These are phyloP conservation scores for Agaricus subrufescens DNA, from an alignment of 768 basidiomycete species.

Conservation along the genomic window DNA sequence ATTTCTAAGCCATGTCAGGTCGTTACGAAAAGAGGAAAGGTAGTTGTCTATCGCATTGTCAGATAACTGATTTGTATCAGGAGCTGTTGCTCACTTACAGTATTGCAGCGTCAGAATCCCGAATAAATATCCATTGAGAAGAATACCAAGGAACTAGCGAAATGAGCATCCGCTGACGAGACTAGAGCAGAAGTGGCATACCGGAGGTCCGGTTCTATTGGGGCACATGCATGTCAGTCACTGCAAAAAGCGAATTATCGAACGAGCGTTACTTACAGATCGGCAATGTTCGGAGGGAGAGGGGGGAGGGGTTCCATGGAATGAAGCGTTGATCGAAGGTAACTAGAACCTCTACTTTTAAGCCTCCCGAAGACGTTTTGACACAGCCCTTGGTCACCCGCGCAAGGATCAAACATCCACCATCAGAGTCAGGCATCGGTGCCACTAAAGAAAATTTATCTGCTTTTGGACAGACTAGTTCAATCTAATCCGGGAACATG, in stretches of 20 bases:
- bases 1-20: constrained; percentile 1
- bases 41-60: neutral
- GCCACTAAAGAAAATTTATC: neutral
- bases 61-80: neutral
- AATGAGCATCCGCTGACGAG: neutral
- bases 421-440: too few species aligned
- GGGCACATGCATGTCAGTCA: neutral
- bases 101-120: constrained; percentile 9
- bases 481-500: neutral
- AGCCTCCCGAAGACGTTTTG: neutral
- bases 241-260: neutral
- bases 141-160: constrained; percentile 6
- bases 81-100: neutral
- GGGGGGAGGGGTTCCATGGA: neutral
- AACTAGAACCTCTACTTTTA: neutral
- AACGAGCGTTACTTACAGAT: neutral
- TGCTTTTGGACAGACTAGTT: neutral
- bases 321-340: neutral
- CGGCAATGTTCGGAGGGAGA: constrained; percentile 2
- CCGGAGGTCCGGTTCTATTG: constrained; percentile 3
- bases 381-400: neutral
- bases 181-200: neutral
- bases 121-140: constrained; percentile 8
- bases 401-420: neutral
- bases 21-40: neutral